A percentile compares a stretch with the other conserved stretches of the same genome.
These are phyloP conservation scores for Phytopythium montanum DNA, from an alignment of 352 stramenopile species.

Conservation along the genomic window DNA sequence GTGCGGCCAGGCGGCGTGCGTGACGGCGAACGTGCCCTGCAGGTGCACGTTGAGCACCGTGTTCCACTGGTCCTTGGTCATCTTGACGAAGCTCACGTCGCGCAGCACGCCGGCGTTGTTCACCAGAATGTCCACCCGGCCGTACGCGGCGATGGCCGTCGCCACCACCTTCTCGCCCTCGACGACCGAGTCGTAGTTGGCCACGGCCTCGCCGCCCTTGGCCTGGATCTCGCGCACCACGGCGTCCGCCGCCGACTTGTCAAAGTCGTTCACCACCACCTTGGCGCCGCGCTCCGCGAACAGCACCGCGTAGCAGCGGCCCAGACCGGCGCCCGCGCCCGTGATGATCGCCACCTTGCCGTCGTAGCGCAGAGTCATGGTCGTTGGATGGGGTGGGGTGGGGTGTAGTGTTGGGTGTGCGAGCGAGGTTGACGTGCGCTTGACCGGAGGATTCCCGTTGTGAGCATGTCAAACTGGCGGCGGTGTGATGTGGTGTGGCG, in stretches of 20 bases:
- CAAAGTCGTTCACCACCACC: slow-evolving; percentile 84
- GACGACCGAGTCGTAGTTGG: slow-evolving; percentile 85
- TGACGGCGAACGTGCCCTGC: slow-evolving; percentile 79
- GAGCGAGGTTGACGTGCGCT: neutral
- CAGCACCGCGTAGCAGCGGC: slow-evolving; percentile 69
- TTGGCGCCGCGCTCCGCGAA: slow-evolving; percentile 77
- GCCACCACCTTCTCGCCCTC: slow-evolving; percentile 81
- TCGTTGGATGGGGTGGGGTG: neutral
- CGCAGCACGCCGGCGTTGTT: slow-evolving; percentile 96
- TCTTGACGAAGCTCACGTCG: slow-evolving; percentile 88
- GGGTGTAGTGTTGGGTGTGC: too few species aligned
- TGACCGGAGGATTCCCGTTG: slow-evolving; percentile 7
- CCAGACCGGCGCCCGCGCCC: slow-evolving; percentile 66
- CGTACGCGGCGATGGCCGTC: slow-evolving; percentile 65
- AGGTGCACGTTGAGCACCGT: slow-evolving; percentile 81
- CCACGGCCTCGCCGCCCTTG: slow-evolving; percentile 65
- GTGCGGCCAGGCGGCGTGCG: slow-evolving; percentile 81
- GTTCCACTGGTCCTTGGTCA: slow-evolving; percentile 88
- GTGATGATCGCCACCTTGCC: slow-evolving; percentile 77
- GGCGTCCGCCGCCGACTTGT: slow-evolving; percentile 55
- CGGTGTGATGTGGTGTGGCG: neutral
- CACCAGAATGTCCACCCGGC: slow-evolving; percentile 80
- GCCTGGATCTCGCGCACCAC: slow-evolving; percentile 80
- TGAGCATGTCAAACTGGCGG: slow-evolving; percentile 6
- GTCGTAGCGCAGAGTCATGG: slow-evolving; percentile 69